phyloP scores from a whole-genome alignment of 108 stramenopile genomes.

The Conticribra weissflogii region DNA sequence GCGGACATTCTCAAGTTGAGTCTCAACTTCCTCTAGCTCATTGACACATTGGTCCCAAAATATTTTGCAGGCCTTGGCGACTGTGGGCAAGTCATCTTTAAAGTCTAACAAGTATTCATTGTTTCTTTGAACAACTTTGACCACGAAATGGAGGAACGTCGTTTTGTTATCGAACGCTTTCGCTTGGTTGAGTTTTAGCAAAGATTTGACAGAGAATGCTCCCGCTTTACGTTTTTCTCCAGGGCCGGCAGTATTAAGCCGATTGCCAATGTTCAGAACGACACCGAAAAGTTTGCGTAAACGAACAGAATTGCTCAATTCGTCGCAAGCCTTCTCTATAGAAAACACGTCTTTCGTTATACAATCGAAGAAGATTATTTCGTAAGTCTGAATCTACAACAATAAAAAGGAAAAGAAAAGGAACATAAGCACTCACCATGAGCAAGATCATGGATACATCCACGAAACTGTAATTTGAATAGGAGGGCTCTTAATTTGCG shows the following conservation, averaged over 20 bases:
- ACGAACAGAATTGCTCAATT: slow-evolving; percentile 74
- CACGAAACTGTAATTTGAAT: slow-evolving; percentile 87
- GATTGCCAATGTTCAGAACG: slow-evolving; percentile 91
- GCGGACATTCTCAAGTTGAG: slow-evolving; percentile 81
- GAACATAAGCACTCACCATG: too few species aligned
- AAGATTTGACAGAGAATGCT: slow-evolving; percentile 92
- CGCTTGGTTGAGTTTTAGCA: slow-evolving; percentile 92
- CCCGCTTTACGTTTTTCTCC: slow-evolving; percentile 74
- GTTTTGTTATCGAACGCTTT: slow-evolving; percentile 98
- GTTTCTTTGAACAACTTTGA: slow-evolving; percentile 86
- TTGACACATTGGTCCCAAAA: slow-evolving; percentile 84
- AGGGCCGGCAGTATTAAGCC: slow-evolving; percentile 85
- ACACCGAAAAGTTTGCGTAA: slow-evolving; percentile 89
- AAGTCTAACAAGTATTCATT: slow-evolving; percentile 76
- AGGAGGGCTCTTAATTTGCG: slow-evolving; percentile 81
- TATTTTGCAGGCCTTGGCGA: slow-evolving; percentile 79
- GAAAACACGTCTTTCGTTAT: slow-evolving; percentile 27
- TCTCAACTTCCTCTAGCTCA: slow-evolving; percentile 84
- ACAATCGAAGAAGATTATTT: not conserved
- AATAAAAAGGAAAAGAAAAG: too few species aligned
- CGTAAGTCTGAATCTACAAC: slow-evolving; percentile 16
- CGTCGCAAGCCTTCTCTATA: slow-evolving; percentile 85
- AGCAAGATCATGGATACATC: slow-evolving; percentile 72
- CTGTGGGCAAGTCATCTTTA: slow-evolving; percentile 81
- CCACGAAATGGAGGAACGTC: slow-evolving; percentile 93